Conservation (phyloP, 108 stramenopile genomes). For the Fragilariopsis cylindrus region DNA sequence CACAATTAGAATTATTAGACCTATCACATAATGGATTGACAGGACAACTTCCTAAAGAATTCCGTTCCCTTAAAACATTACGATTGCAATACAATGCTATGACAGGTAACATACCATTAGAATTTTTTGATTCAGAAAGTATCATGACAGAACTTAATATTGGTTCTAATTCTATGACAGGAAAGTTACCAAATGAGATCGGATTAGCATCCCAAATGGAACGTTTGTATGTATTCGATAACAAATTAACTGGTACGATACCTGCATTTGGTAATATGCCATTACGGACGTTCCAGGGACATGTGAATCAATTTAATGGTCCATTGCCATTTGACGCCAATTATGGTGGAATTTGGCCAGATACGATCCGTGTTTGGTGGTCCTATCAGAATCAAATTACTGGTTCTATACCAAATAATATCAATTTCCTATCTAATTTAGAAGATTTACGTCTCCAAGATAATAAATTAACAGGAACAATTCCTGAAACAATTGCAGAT, state of each 20-base stretch:
- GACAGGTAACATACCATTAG: constrained; percentile 19
- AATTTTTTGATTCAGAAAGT: not conserved
- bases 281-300: constrained; percentile 7
- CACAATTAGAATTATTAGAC: constrained; percentile 1
- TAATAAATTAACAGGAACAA: constrained; percentile 16
- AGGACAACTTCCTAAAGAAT: constrained; percentile 18
- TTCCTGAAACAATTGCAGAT: constrained; percentile 18
- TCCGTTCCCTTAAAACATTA: constrained; percentile 11
- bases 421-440: constrained; percentile 19
- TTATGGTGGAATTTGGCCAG: constrained; percentile 10
- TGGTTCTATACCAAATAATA: constrained; percentile 12
- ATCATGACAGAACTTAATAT: constrained; percentile 24
- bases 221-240: constrained; percentile 20
- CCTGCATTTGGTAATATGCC: constrained; percentile 31
- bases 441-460: constrained; percentile 16
- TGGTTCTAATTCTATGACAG: constrained; percentile 23
- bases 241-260: constrained; percentile 26
- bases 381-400: constrained; percentile 27
- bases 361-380: constrained; percentile 27
- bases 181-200: constrained; percentile 21
- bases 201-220: constrained; percentile 20
- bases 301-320: constrained; percentile 21
- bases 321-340: constrained; percentile 18
- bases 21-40: constrained; percentile 15
- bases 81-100: constrained; percentile 23